Percentiles rank a stretch among this genome's conserved stretches.
These are phyloP conservation scores for Aspergillus quadricinctus DNA, from an alignment of 2,329 filamentous ascomycete species.

Conservation along the genomic window DNA sequence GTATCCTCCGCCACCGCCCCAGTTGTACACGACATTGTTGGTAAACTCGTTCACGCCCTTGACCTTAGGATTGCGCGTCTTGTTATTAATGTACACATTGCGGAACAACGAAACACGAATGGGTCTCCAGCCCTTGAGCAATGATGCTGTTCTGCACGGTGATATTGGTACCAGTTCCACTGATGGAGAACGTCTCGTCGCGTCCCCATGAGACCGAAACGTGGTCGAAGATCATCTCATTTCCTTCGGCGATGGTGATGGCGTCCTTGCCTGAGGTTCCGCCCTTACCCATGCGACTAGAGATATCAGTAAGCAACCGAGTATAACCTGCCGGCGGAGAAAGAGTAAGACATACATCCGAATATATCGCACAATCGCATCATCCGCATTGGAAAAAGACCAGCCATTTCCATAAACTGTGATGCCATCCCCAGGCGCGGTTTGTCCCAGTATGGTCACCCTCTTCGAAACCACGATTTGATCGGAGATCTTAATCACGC, in stretches of 20 bases:
- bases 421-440: constrained; percentile 47
- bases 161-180: constrained; percentile 45
- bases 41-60: constrained; percentile 55
- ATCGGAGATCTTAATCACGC: constrained; percentile 46
- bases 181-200: constrained; percentile 53
- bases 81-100: constrained; percentile 55
- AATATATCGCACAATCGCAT: constrained; percentile 53
- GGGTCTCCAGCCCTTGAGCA: constrained; percentile 51
- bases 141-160: constrained; percentile 53
- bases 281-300: constrained; percentile 32
- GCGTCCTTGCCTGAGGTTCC: constrained; percentile 53
- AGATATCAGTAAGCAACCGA: background rate
- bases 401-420: constrained; percentile 53
- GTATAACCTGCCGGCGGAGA: background rate
- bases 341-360: constrained; percentile 37
- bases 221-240: constrained; percentile 56
- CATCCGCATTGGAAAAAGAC: constrained; percentile 50
- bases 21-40: constrained; percentile 53
- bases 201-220: constrained; percentile 53
- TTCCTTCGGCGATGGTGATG: constrained; percentile 50
- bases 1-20: constrained; percentile 48
- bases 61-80: constrained; percentile 55
- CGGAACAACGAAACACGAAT: constrained; percentile 48
- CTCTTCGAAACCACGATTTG: constrained; percentile 48
- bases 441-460: constrained; percentile 50